Evolutionary conservation across 768 basidiomycete species (phyloP).

Genomic region (Phylloporus sp.): DNA sequence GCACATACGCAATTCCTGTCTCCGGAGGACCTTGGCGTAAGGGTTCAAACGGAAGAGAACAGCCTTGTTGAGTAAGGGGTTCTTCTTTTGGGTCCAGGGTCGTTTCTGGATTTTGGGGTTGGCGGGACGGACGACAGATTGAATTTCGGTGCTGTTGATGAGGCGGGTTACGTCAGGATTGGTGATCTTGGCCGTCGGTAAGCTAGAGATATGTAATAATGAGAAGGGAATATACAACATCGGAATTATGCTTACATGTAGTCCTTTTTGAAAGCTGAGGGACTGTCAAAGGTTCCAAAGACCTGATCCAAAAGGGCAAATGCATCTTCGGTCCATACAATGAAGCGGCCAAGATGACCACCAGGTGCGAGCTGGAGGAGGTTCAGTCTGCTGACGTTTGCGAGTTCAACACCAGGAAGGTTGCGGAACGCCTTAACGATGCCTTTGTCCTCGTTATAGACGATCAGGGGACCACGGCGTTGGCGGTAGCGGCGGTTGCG

Average conservation of each 20-base stretch:
- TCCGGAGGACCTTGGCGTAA: slow-evolving; percentile 91
- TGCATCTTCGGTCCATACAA: slow-evolving; percentile 98
- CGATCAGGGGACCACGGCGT: slow-evolving; percentile 94
- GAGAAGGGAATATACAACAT: not conserved
- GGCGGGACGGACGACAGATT: slow-evolving; percentile 91
- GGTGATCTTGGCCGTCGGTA: slow-evolving; percentile 93
- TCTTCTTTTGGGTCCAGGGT: slow-evolving; percentile 99
- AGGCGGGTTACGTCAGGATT: slow-evolving; percentile 96
- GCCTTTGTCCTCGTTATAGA: slow-evolving; percentile 96
- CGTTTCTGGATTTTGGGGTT: slow-evolving; percentile 83
- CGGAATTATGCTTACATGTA: slow-evolving; percentile 55
- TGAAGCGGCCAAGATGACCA: slow-evolving; percentile 97
- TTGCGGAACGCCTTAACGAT: slow-evolving; percentile 99
- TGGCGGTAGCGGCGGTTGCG: slow-evolving; percentile 96
- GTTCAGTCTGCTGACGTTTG: slow-evolving; percentile 91
- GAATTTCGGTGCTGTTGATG: slow-evolving; percentile 98
- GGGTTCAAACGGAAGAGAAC: slow-evolving; percentile 97
- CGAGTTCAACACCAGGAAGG: slow-evolving; percentile 95
- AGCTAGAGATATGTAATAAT: slow-evolving; percentile 38
- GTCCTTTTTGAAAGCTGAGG: slow-evolving; percentile 82
- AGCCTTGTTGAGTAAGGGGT: slow-evolving; percentile 91
- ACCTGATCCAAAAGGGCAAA: slow-evolving; percentile 91
- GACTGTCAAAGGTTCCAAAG: slow-evolving; percentile 92
- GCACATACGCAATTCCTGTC: slow-evolving; percentile 80
- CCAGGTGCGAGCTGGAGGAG: slow-evolving; percentile 98